phyloP scores from a whole-genome alignment of 768 basidiomycete species.

The Lactifluus hygrophoroides region DNA sequence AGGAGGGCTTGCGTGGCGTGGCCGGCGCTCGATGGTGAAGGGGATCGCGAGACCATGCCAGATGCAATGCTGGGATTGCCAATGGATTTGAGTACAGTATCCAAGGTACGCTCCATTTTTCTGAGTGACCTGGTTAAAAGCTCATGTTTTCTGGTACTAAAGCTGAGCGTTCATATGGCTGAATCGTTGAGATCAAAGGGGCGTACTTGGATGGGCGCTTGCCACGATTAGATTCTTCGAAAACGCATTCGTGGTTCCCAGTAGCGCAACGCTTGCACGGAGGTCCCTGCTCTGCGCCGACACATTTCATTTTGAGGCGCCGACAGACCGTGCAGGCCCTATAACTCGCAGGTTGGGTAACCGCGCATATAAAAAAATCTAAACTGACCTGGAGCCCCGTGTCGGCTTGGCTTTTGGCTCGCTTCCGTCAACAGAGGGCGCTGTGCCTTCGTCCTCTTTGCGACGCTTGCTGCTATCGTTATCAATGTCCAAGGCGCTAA shows the following conservation, averaged over 20 bases:
- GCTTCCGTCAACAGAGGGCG: conserved; percentile 43
- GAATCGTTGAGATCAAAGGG: conserved; percentile 6
- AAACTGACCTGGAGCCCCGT: conserved; percentile 64
- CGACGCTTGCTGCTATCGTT: conserved; percentile 30
- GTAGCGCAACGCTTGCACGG: conserved; percentile 82
- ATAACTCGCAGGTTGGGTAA: conserved; percentile 18
- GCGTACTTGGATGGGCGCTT: conserved; percentile 77
- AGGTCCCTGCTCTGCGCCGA: conserved; percentile 81
- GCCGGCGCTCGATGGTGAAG: conserved; percentile 45
- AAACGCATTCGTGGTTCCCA: conserved; percentile 85
- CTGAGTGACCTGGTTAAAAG: conserved; percentile 69
- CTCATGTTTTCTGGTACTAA: conserved; percentile 66
- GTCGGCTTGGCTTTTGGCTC: conserved; percentile 76
- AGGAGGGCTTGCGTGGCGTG: conserved; percentile 15
- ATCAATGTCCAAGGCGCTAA: conserved; percentile 41
- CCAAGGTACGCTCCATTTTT: conserved; percentile 90
- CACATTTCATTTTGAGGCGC: conserved; percentile 89
- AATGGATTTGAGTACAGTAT: conserved; percentile 83
- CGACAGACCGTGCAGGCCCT: conserved; percentile 91
- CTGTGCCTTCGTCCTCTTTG: conserved; percentile 47
- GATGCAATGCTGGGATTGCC: conserved; percentile 74
- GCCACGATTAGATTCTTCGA: conserved; percentile 94
- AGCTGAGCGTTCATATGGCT: conserved; percentile 24
- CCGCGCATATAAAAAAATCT: not conserved
- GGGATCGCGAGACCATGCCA: conserved; percentile 75